A percentile compares a stretch with the other conserved stretches of the same genome.
Evolutionary conservation across 23 red algal genomes (phyloP).

Genomic region (Gracilaria gracilis): DNA sequence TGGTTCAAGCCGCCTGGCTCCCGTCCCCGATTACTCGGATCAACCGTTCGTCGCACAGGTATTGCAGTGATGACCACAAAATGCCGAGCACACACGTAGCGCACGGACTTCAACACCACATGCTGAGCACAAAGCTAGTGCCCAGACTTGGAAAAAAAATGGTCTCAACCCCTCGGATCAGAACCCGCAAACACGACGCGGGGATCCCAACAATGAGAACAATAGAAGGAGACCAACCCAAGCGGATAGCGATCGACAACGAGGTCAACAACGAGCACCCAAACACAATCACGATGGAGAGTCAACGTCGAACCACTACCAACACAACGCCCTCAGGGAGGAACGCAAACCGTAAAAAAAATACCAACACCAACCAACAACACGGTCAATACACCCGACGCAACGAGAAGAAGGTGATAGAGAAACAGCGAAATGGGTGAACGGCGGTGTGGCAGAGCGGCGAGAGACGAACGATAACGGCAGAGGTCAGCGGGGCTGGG

Average conservation of each 20-base stretch:
- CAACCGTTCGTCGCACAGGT: no score
- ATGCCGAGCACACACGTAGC: no score
- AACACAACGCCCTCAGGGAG: no score
- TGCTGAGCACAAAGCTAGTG: background rate
- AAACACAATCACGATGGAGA: no score
- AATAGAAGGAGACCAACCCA: background rate
- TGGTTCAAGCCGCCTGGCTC: background rate
- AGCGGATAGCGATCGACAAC: background rate
- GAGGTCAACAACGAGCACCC: background rate
- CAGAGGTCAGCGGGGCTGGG: background rate
- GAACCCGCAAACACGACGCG: conserved; percentile 5
- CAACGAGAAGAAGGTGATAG: background rate
- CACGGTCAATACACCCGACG: background rate
- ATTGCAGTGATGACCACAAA: no score
- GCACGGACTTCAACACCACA: no score
- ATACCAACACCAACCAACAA: background rate
- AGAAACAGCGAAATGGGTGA: background rate
- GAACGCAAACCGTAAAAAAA: background rate
- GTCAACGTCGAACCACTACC: no score
- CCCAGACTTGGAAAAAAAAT: background rate
- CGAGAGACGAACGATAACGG: background rate
- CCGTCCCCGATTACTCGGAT: no score
- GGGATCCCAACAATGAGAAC: conserved; percentile 6
- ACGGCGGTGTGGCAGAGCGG: background rate
- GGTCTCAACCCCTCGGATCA: background rate